Conservation (phyloP, 106 monocot species). For the Triglochin maritima region DNA sequence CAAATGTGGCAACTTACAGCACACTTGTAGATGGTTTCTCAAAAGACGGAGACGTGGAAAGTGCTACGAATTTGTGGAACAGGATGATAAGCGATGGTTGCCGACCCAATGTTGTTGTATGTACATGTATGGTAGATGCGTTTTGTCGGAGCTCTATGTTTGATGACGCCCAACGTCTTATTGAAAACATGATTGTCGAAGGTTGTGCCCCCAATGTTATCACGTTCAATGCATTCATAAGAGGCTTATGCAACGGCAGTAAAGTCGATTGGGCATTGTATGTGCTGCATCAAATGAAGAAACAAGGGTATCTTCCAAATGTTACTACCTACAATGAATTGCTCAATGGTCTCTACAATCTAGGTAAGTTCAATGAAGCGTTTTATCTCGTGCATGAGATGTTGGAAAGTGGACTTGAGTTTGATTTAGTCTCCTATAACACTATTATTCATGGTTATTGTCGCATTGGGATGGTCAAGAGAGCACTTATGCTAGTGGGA, state of each 20-base stretch:
- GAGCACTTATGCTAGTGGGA: slow-evolving; percentile 34
- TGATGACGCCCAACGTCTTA: slow-evolving; percentile 53
- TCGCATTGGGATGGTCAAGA: slow-evolving; percentile 16
- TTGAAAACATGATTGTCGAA: slow-evolving; percentile 46
- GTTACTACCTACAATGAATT: slow-evolving; percentile 65
- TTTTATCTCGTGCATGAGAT: slow-evolving; percentile 44
- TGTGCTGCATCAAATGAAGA: slow-evolving; percentile 42
- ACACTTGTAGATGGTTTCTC: slow-evolving; percentile 71
- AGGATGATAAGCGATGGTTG: slow-evolving; percentile 60
- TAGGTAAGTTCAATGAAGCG: slow-evolving; percentile 33
- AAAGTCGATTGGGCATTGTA: slow-evolving; percentile 24
- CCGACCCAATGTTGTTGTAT: slow-evolving; percentile 66
- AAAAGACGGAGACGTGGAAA: slow-evolving; percentile 46
- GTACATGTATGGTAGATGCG: slow-evolving; percentile 65
- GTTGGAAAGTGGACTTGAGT: slow-evolving; percentile 23
- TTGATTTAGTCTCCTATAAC: slow-evolving; percentile 51
- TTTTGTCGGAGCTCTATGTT: slow-evolving; percentile 57
- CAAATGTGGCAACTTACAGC: slow-evolving; percentile 60
- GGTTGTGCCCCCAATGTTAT: slow-evolving; percentile 47
- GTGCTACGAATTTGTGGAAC: slow-evolving; percentile 48
- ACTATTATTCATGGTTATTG: slow-evolving; percentile 49
- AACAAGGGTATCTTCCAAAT: slow-evolving; percentile 30
- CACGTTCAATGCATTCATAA: slow-evolving; percentile 72
- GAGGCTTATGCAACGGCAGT: slow-evolving; percentile 44
- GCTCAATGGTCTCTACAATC: slow-evolving; percentile 50